Evolutionary conservation across 768 basidiomycete genomes (phyloP).

Genomic region (Clitopilus hobsonii): DNA sequence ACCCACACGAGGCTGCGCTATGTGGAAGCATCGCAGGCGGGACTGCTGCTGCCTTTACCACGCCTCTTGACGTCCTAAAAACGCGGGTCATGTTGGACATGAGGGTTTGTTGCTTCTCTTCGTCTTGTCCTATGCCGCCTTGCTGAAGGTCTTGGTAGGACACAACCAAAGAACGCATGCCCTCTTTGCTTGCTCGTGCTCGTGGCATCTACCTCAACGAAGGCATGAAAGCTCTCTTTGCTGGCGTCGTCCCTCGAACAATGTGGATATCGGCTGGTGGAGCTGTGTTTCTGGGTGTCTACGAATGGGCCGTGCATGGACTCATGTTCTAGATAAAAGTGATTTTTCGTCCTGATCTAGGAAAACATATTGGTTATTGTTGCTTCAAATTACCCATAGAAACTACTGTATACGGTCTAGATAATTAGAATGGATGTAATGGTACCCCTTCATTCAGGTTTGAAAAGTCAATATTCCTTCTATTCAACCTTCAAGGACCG

Average conservation of each 20-base stretch:
- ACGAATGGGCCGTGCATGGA: constrained; percentile 71
- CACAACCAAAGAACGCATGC: constrained; percentile 39
- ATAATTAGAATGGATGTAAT: no score
- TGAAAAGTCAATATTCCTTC: no score
- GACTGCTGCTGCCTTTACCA: constrained; percentile 83
- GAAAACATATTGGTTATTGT: not conserved
- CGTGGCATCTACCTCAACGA: constrained; percentile 65
- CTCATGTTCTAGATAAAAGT: constrained; percentile 27
- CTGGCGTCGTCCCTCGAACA: constrained; percentile 87
- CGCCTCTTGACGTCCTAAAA: constrained; percentile 94
- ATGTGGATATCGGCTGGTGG: constrained; percentile 97
- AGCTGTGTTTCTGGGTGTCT: constrained; percentile 95
- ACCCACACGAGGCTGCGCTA: constrained; percentile 72
- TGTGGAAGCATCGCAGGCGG: constrained; percentile 93
- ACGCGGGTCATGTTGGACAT: constrained; percentile 96
- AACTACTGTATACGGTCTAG: not conserved
- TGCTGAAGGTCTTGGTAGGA: constrained; percentile 30
- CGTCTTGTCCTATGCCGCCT: not conserved
- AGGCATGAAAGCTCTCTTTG: constrained; percentile 72
- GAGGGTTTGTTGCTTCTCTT: constrained; percentile 42
- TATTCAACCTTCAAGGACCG: no score
- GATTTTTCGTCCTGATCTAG: not conserved
- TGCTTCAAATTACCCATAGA: not conserved
- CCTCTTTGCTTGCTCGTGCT: constrained; percentile 55
- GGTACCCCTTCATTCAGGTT: no score